Conservation (phyloP, 352 stramenopile genomes). For the Phytophthora kernoviae region DNA sequence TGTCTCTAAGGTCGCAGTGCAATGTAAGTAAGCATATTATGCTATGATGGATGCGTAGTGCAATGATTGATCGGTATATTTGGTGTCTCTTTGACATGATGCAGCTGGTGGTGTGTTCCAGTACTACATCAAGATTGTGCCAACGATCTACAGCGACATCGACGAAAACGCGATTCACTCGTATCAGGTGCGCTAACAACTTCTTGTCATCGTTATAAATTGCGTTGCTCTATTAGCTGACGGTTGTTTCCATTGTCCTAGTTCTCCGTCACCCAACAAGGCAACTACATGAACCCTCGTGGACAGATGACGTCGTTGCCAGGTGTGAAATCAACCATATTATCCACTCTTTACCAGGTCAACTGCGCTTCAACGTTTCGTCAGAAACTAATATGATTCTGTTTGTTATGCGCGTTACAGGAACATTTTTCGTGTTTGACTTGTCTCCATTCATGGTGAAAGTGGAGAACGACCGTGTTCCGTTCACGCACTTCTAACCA, state of each 20-base stretch:
- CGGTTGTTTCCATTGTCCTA: slow-evolving; percentile 17
- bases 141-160: slow-evolving; percentile 85
- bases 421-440: slow-evolving; percentile 87
- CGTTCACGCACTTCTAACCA: slow-evolving; percentile 87
- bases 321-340: slow-evolving; percentile 40
- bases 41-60: not conserved
- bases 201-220: not conserved
- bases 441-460: slow-evolving; percentile 89
- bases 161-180: slow-evolving; percentile 60
- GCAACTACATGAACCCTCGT: slow-evolving; percentile 69
- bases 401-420: slow-evolving; percentile 28
- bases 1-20: slow-evolving; percentile 49
- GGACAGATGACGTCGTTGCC: slow-evolving; percentile 76
- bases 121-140: slow-evolving; percentile 91
- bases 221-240: slow-evolving; percentile 4
- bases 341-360: not conserved
- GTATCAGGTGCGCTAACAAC: slow-evolving; percentile 55
- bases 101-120: slow-evolving; percentile 80
- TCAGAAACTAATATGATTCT: slow-evolving; percentile 5
- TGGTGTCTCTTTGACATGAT: slow-evolving; percentile 5
- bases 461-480: slow-evolving; percentile 79
- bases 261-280: slow-evolving; percentile 87
- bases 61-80: slow-evolving; percentile 12
- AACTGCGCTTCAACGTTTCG: not conserved
- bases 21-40: slow-evolving; percentile 30